Evolutionary conservation across 1,284 basidiomycete species (phyloP), one percentile per base, ranked within the genome.

Genomic region (Ustilago shanxiensis): DNA sequence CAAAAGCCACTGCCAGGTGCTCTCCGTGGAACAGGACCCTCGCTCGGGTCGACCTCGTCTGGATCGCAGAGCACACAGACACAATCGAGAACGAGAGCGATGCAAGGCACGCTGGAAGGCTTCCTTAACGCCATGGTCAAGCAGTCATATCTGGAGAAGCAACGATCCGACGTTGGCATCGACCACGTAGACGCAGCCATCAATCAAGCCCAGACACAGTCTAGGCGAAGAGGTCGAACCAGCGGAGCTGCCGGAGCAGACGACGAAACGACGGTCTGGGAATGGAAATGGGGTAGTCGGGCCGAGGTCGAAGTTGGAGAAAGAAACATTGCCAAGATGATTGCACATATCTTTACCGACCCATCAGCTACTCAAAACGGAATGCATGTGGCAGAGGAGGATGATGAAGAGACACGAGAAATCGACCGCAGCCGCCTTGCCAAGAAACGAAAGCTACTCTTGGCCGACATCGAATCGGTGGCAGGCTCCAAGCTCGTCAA

Each of bases 231-330:
- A 47, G 72, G 63, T 16, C 66, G 75, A 1, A 13, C 39, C 2
- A 63, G 66, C 29, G 69, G 60, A 44, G 61, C 41, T 0, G 67
- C 47, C 2, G 63, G 47, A 20, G 61, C 58, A 0, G 75, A 65
- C 1, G 85, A 83, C 20, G 80, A 82, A 22, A 47, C 37, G 2
- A 58, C 56, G 3, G 50, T 84, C 37, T 76, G 73, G 73, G 85
- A 85, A 49, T 86, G 83, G 81, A 58, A 80, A 26, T 86, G 86
- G 86, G 86, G 86, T 6, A 77, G 81, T 39, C 54, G 86, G 1
- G 77, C 82, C 16, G 83, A 86, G 31, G 68, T 65, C 24, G 86
- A 86, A 60, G 59, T 87, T 4, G 81, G 83, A 1, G 85, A 86
- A 68, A 39, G 61, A 20, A 71, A 76, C 20, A 79, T 86, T 22